Evolutionary conservation across 202 grass and related monocot species (phyloP), one percentile per base, ranked within the genome.

Genomic region (Tripidium arundinaceum): DNA sequence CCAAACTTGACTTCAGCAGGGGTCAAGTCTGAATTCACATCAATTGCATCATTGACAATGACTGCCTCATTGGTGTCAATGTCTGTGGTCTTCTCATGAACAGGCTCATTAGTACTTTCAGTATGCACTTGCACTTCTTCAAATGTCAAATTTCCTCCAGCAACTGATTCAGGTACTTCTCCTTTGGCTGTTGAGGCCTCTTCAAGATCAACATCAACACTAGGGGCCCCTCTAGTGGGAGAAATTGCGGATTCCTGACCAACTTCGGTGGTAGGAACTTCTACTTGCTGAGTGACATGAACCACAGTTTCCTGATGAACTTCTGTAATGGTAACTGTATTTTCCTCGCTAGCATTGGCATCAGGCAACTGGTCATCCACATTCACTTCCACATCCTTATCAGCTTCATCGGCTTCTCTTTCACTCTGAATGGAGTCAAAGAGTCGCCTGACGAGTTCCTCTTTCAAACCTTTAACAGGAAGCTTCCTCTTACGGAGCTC

Each of bases 381-480:
- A 66, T 83, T 59, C 28, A 47, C 80, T 62, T 7, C 77, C 7
- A 27, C 57, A 18, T 88, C 82, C 61, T 90, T 64, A 70, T 62
- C 55, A 12, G 25, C 34, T 71, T 89, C 81, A 0, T 74, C 41
- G 15, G 58, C 45, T 33, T 37, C 0, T 14, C 78, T 50, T 76
- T 99, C 96, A 85, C 39, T 83, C 54, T 90, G 80, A 72, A 99
- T 86, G 19, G 96, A 87, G 1, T 96, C 96, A 79, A 86, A 88
- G 27, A 99, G 86, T 27, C 90, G 80, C 75, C 87, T 99, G 67
- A 99, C 90, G 68, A 99, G 76, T 52, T 99, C 96, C 72, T 99
- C 96, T 86, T 99, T 99, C 72, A 99, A 79, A 55, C 96, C 96
- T 80, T 88, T 99, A 19, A 99, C 62, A 65, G 92, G 83, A 49